Evolutionary conservation across 2,329 filamentous ascomycete genomes (phyloP), one percentile per base, ranked within the genome.

Genomic region (Pseudocercospora fuligena): DNA sequence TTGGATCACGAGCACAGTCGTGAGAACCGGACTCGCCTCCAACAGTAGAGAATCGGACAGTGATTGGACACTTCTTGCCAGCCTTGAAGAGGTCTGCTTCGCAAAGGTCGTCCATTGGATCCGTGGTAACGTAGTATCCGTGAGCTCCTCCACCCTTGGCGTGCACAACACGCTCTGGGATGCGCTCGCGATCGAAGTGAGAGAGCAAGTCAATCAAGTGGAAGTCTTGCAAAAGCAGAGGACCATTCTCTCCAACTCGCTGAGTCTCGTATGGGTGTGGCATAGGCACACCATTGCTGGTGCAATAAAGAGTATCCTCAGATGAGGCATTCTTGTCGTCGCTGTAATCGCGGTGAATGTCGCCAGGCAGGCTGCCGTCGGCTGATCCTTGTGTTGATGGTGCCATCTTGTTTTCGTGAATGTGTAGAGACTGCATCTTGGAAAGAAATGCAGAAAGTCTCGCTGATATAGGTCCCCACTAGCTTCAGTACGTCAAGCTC

Each of bases 41-140:
- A 4, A 93, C 90, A 1, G 91, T 93, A 0, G 90, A 92, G 79
- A 93, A 92, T 3, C 91, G 88, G 51, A 86, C 84, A 1, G 89
- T 84, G 68, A 89, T 78, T 16, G 89, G 87, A 57, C 89, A 92
- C 77, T 87, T 87, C 82, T 92, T 92, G 72, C 90, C 91, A 61
- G 87, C 82, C 64, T 86, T 81, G 73, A 84, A 84, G 56, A 84
- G 75, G 64, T 83, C 82, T 46, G 82, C 82, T 60, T 80, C 61
- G 61, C 75, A 82, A 4, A 84, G 73, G 67, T 84, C 82, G 29
- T 83, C 81, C 33, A 83, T 69, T 1, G 80, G 74, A 49, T 83
- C 78, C 43, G 82, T 84, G 11, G 80, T 82, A 68, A 78, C 78
- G 76, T 82, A 84, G 73, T 77, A 80, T 19, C 82, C 82, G 69